Evolutionary conservation across 495 filamentous ascomycete species (phyloP), one percentile per base, ranked within the genome.

Genomic region (Aspergillus indologenus): DNA sequence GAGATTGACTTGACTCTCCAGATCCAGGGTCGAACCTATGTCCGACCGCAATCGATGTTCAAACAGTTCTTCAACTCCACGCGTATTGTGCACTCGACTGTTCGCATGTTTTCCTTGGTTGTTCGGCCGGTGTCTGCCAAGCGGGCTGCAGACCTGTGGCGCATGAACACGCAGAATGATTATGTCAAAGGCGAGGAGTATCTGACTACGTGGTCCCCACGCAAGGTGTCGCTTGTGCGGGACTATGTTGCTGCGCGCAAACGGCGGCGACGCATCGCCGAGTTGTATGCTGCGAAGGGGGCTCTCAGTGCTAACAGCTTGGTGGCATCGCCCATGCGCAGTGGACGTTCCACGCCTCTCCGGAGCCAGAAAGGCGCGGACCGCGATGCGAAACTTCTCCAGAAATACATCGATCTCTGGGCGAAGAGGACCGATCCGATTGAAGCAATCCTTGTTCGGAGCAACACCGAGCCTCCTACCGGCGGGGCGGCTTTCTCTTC

Each of bases 141-240:
- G 72, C 84, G 90, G 24, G 94, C 90, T 0, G 90, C 90, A 8
- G 94, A 98, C 65, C 79, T 98, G 4, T 98, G 94, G 94, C 83
- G 94, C 52, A 96, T 98, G 91, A 93, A 92, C 70, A 97, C 91
- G 3, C 86, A 90, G 49, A 86, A 93, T 61, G 89, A 93, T 67
- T 97, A 96, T 65, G 88, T 98, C 61, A 96, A 95, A 69, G 94
- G 94, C 29, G 93, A 98, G 71, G 94, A 98, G 69, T 79, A 84
- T 19, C 79, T 98, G 15, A 83, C 74, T 5, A 82, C 85, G 21
- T 98, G 94, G 94, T 85, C 86, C 26, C 94, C 94, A 11, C 83
- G 95, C 23, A 91, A 93, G 54, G 87, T 96, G 8, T 93, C 89
- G 17, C 81, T 98, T 5, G 85, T 98, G 21, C 82, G 81, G 21